Percentiles rank a stretch among this genome's conserved stretches.
Evolutionary conservation across 75 land plant genomes (phyloP).

Genomic region (Ceratopteris richardii): DNA sequence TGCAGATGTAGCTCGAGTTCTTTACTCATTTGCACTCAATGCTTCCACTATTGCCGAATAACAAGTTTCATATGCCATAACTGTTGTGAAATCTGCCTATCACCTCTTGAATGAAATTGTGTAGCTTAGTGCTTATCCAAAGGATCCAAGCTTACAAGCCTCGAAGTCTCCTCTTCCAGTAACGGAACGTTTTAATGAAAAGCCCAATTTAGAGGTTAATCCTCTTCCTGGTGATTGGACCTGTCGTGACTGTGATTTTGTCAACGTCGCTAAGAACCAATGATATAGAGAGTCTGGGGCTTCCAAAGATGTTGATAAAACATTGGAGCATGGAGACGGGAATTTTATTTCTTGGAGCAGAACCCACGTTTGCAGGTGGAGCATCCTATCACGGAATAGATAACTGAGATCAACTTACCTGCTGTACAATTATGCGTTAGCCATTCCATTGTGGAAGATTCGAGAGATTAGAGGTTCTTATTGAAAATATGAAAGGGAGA

Average conservation of each 20-base stretch:
- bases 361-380: no score
- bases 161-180: slow-evolving; percentile 22
- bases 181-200: slow-evolving; percentile 20
- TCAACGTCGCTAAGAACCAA: slow-evolving; percentile 39
- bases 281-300: slow-evolving; percentile 31
- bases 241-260: slow-evolving; percentile 50
- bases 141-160: slow-evolving; percentile 41
- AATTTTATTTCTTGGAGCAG: no score
- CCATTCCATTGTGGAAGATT: no score
- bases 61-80: slow-evolving; percentile 4
- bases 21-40: slow-evolving; percentile 66
- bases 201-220: slow-evolving; percentile 13
- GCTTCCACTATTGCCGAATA: slow-evolving; percentile 5
- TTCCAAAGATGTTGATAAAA: slow-evolving; percentile 22
- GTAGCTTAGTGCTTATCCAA: slow-evolving; percentile 43
- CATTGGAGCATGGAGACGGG: slow-evolving; percentile 8
- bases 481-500: no score
- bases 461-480: no score
- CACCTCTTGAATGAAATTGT: slow-evolving; percentile 52
- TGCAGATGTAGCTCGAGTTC: slow-evolving; percentile 64
- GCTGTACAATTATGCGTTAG: no score
- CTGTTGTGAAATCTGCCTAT: slow-evolving; percentile 23
- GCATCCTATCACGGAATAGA: no score
- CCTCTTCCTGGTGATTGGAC: slow-evolving; percentile 72
- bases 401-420: no score